Evolutionary conservation across 257 asterid genomes (phyloP), one percentile per base, ranked within the genome.

Genomic region (Scutellaria baicalensis): DNA sequence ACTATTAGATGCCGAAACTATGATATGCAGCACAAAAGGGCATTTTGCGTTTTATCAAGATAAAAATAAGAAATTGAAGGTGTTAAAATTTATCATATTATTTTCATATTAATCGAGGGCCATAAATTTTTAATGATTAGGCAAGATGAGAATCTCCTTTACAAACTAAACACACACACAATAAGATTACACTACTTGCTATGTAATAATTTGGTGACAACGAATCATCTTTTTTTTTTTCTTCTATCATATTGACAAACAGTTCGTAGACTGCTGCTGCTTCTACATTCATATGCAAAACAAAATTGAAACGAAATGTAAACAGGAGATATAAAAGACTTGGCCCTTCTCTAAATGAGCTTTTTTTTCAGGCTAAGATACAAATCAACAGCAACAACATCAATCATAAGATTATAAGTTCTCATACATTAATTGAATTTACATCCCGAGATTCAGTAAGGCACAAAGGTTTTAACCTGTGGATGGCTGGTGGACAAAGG

Each of bases 401-500:
- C 71, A 38, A 73, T 23, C 42, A 44, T 21, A 71, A 80, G 65
- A 36, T 43, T 8, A 66, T 17, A 17, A n/a, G 6, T 47, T 66
- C 8, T 58, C 64, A 72, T 59, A 70, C 40, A 36, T 42, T 16
- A 59, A 39, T 3, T 8, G 36, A 52, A 43, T 42, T 47, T 44
- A 20, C 21, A 64, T 40, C 10, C 65, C 36, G 52, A 73, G 63
- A 65, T 33, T 6, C 31, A 43, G 54, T 48, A 23, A 74, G 49
- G 20, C 9, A 43, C 68, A 18, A 39, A 23, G 44, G 71, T 59
- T 52, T 64, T 71, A 60, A 93, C 99, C 95, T 76, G 88, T 11
- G 99, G 96, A 80, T 93, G 97, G 74, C 83, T 82, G 57, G 97
- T 87, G 78, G 97, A 86, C 88, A 89, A 59, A 0, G 99, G 96